Evolutionary conservation across 495 filamentous ascomycete species (phyloP).

Genomic region (Tuber aestivum): DNA sequence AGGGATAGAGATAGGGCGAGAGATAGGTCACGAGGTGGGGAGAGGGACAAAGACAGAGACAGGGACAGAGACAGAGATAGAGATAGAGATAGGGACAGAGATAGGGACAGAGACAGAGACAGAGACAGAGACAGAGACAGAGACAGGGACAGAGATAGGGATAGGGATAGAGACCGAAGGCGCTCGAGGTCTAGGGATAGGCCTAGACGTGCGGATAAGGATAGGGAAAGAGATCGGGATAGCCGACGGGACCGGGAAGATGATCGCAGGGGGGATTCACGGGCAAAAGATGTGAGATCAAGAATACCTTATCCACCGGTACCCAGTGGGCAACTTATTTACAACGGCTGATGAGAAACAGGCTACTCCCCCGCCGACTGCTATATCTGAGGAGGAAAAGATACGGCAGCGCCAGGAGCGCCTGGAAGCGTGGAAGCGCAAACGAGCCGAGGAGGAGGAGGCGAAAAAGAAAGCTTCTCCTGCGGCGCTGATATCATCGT

Average conservation of each 20-base stretch:
- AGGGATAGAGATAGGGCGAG: constrained; percentile 53
- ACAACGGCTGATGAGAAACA: constrained; percentile 52
- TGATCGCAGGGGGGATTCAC: constrained; percentile 59
- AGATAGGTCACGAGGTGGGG: constrained; percentile 51
- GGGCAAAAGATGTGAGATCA: constrained; percentile 57
- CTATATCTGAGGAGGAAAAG: constrained; percentile 71
- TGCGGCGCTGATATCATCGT: constrained; percentile 54
- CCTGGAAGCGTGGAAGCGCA: constrained; percentile 85
- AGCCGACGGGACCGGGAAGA: constrained; percentile 65
- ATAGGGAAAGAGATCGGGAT: constrained; percentile 44
- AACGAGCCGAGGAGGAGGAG: constrained; percentile 71
- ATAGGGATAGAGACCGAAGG: constrained; percentile 56
- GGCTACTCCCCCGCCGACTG: constrained; percentile 51
- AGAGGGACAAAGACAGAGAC: constrained; percentile 54
- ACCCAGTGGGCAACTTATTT: constrained; percentile 37
- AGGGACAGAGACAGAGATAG: constrained; percentile 57
- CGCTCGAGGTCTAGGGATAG: constrained; percentile 38
- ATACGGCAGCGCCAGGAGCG: constrained; percentile 78
- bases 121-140: constrained; percentile 53
- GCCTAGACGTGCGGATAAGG: constrained; percentile 46
- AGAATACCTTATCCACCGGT: constrained; percentile 45
- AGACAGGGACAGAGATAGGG: constrained; percentile 55
- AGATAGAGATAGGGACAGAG: constrained; percentile 55
- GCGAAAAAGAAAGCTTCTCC: constrained; percentile 65
- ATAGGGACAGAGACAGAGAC: constrained; percentile 56